Evolutionary conservation across 2,329 filamentous ascomycete genomes (phyloP).

Genomic region (Neobulgaria alba): DNA sequence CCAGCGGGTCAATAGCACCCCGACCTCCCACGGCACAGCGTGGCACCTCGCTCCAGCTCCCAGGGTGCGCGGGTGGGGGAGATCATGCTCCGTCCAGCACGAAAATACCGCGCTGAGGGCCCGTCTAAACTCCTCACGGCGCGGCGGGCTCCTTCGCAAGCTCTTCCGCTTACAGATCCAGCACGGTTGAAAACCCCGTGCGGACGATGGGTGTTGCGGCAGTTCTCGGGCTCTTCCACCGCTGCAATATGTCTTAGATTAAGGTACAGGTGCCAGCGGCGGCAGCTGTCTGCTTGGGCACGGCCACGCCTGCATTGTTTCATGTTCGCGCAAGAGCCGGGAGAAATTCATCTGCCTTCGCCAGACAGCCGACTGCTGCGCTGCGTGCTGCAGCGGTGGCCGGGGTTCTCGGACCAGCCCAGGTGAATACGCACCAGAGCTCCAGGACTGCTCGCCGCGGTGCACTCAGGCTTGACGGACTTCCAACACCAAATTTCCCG

Average conservation of each 20-base stretch:
- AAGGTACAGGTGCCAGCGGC: neutral
- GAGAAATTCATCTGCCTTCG: neutral
- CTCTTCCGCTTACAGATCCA: neutral
- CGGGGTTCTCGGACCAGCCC: too few relatives aligned
- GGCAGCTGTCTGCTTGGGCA: neutral
- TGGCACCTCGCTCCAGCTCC: too few relatives aligned
- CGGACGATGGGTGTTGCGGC: neutral
- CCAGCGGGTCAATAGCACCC: neutral
- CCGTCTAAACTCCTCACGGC: neutral
- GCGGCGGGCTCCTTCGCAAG: neutral
- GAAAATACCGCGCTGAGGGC: neutral
- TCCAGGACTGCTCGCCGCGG: too few relatives aligned
- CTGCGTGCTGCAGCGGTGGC: too few relatives aligned
- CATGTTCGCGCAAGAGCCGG: neutral
- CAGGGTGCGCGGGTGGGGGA: too few relatives aligned
- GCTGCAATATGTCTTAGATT: neutral
- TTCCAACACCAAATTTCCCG: too few relatives aligned
- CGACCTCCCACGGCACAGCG: too few relatives aligned
- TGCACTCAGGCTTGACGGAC: too few relatives aligned
- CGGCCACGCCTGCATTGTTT: neutral
- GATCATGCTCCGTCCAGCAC: neutral
- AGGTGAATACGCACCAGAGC: too few relatives aligned
- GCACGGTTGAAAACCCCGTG: neutral
- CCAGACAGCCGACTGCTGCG: neutral
- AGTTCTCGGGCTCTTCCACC: neutral